phyloP scores from a whole-genome alignment of 1,284 basidiomycete species.

The Pholiota adiposa region DNA sequence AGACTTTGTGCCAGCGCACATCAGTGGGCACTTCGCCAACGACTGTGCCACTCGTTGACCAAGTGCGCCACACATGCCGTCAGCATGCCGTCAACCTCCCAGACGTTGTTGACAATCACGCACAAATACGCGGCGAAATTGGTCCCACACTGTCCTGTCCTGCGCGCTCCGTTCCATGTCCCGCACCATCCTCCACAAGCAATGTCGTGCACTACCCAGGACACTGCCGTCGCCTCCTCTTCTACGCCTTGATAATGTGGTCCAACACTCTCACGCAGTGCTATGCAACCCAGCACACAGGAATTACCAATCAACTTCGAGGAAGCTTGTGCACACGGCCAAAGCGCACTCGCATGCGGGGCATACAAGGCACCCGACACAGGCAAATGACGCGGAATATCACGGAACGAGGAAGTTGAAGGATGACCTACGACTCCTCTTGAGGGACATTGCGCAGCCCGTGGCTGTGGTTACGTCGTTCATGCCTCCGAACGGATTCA shows the following conservation, averaged over 20 bases:
- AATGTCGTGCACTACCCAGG: slow-evolving; percentile 3
- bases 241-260: background rate
- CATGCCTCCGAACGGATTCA: slow-evolving; percentile 33
- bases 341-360: background rate
- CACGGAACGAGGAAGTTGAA: slow-evolving; percentile 19
- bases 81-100: background rate
- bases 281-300: background rate
- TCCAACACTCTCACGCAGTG: background rate
- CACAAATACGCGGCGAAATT: background rate
- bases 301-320: background rate
- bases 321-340: background rate
- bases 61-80: background rate
- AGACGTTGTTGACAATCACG: background rate
- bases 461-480: slow-evolving; percentile 64
- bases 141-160: background rate
- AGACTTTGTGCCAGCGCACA: too few species aligned
- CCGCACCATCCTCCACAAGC: slow-evolving; percentile 1
- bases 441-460: slow-evolving; percentile 63
- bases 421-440: slow-evolving; percentile 35
- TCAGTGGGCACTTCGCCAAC: too few species aligned
- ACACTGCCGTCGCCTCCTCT: background rate
- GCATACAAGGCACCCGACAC: background rate
- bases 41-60: background rate
- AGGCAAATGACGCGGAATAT: background rate
- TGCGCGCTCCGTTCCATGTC: slow-evolving; percentile 7